Evolutionary conservation across 2,329 filamentous ascomycete species (phyloP).

Genomic region (Phyllosticta citribraziliensis): DNA sequence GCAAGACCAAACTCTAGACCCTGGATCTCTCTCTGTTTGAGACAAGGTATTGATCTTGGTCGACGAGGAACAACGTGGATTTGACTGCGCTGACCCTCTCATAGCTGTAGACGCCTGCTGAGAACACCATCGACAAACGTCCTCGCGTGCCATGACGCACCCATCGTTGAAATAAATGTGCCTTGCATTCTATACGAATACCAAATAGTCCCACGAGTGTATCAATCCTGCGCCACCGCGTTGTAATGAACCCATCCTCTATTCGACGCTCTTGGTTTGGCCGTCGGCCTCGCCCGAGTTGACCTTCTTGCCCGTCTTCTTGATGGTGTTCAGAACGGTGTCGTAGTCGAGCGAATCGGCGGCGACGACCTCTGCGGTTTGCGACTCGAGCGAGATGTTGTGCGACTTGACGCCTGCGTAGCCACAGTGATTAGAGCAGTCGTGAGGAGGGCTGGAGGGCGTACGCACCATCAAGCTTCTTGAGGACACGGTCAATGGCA

Average conservation of each 20-base stretch:
- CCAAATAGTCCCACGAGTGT: neutral
- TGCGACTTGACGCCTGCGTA: slow-evolving; percentile 71
- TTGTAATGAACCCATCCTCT: neutral
- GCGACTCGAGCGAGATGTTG: slow-evolving; percentile 77
- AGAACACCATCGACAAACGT: too few relatives aligned
- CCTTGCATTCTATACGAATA: neutral
- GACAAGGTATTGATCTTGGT: neutral
- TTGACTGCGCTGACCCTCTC: too few relatives aligned
- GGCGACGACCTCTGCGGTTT: slow-evolving; percentile 70
- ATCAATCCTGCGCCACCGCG: neutral
- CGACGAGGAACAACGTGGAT: neutral
- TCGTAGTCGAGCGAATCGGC: slow-evolving; percentile 62
- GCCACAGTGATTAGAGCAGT: neutral
- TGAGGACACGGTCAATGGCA: slow-evolving; percentile 82
- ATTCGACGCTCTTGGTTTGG: neutral
- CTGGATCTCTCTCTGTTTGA: neutral
- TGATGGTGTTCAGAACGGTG: slow-evolving; percentile 75
- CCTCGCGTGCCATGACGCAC: too few relatives aligned
- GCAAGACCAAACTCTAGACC: neutral
- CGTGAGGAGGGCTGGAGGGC: neutral
- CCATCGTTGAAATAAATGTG: neutral
- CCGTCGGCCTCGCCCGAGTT: slow-evolving; percentile 67
- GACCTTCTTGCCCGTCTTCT: slow-evolving; percentile 91
- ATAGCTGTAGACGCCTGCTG: too few relatives aligned
- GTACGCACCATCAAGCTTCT: slow-evolving; percentile 73